Percentiles rank a stretch among this genome's conserved stretches.
These are phyloP conservation scores for Penicillium pancosmium DNA, from an alignment of 495 filamentous ascomycete genomes.

Conservation along the genomic window DNA sequence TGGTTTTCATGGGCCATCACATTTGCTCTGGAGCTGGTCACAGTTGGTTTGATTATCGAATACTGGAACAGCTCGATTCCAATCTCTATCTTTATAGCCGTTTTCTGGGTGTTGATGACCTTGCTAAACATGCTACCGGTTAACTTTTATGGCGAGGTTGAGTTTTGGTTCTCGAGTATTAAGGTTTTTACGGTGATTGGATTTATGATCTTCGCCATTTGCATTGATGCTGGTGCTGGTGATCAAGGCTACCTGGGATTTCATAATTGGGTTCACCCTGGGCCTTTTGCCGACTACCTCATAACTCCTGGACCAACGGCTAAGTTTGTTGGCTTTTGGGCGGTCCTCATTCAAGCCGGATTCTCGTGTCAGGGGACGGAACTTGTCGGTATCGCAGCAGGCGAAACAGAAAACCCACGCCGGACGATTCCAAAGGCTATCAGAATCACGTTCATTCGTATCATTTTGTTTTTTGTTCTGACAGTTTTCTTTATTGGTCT, in stretches of 20 bases:
- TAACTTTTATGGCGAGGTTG: constrained; percentile 53
- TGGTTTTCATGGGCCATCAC: constrained; percentile 56
- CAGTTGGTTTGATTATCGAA: constrained; percentile 66
- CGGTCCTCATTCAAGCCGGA: constrained; percentile 49
- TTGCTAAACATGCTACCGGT: constrained; percentile 59
- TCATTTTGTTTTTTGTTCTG: constrained; percentile 66
- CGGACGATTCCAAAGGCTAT: constrained; percentile 64
- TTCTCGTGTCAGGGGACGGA: constrained; percentile 69
- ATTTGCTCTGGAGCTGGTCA: constrained; percentile 61
- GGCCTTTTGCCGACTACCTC: constrained; percentile 60
- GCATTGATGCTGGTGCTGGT: constrained; percentile 60
- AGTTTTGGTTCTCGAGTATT: constrained; percentile 58
- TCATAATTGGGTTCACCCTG: constrained; percentile 63
- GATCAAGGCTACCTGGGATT: constrained; percentile 58
- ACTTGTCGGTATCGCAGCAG: constrained; percentile 64
- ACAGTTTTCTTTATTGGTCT: constrained; percentile 68
- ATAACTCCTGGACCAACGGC: constrained; percentile 62
- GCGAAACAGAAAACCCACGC: constrained; percentile 65
- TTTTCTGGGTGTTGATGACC: constrained; percentile 67
- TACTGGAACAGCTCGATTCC: constrained; percentile 63
- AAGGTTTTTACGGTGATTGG: constrained; percentile 61
- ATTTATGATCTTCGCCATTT: constrained; percentile 33
- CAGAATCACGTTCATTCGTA: constrained; percentile 68
- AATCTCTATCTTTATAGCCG: constrained; percentile 62
- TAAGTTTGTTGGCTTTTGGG: constrained; percentile 36